A percentile compares a stretch with the other conserved stretches of the same genome.
Conservation (phyloP, 768 basidiomycete species). For the Calvatia gigantea region DNA sequence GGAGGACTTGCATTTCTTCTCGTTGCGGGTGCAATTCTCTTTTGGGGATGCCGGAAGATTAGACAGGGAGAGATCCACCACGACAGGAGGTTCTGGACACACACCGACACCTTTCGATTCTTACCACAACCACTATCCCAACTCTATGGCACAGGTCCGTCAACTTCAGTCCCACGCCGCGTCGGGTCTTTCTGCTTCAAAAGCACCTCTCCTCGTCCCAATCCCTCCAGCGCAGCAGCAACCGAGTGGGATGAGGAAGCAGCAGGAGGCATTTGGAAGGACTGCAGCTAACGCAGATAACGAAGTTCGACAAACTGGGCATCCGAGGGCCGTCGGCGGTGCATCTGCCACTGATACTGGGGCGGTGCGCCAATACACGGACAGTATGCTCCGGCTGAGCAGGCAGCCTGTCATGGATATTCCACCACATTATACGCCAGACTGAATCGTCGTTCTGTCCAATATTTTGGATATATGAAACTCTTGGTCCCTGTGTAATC, state of each 20-base stretch:
- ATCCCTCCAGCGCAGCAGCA: background rate
- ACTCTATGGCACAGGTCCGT: background rate
- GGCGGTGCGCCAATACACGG: background rate
- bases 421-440: slow-evolving; percentile 1
- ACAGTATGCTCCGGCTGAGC: background rate
- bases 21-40: slow-evolving; percentile 9
- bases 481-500: too few species aligned
- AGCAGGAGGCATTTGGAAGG: background rate
- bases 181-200: background rate
- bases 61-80: background rate
- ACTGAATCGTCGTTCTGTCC: too few species aligned
- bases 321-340: background rate
- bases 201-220: background rate
- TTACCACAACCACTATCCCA: background rate
- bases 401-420: background rate
- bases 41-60: slow-evolving; percentile 13
- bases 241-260: background rate
- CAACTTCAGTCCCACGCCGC: background rate
- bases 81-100: background rate
- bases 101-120: background rate
- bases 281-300: background rate
- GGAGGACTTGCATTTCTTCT: slow-evolving; percentile 19
- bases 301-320: background rate
- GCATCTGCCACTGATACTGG: too few species aligned
- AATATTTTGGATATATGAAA: too few species aligned